phyloP scores from a whole-genome alignment of 2,329 filamentous ascomycete species.

The Colletotrichum brevisporum region DNA sequence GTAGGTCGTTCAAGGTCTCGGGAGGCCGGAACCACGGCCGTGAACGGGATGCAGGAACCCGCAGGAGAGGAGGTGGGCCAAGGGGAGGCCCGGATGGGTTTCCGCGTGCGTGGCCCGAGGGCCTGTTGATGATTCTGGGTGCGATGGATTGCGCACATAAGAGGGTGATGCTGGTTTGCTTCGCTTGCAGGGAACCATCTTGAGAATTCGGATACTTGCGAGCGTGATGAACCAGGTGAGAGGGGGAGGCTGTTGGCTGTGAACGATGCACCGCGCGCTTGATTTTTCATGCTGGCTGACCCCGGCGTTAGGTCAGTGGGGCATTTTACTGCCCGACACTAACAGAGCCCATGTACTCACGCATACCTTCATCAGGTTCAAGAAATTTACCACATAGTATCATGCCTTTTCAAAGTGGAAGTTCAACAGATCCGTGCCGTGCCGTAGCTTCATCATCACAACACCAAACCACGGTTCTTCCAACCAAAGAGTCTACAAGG shows the following conservation, averaged over 20 bases:
- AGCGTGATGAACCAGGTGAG: no score
- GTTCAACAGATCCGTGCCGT: no score
- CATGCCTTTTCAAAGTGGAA: no score
- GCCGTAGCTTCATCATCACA: no score
- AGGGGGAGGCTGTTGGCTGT: not conserved
- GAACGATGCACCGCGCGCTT: constrained; percentile 11
- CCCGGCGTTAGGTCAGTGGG: not conserved
- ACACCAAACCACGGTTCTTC: no score
- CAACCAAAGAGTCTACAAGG: no score
- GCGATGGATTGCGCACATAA: constrained; percentile 4
- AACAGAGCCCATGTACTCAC: no score
- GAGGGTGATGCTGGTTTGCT: not conserved
- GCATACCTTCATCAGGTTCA: no score
- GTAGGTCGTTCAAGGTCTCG: constrained; percentile 11
- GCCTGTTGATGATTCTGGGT: not conserved
- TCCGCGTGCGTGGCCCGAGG: not conserved
- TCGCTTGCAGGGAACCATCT: no score
- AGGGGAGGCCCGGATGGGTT: constrained; percentile 12
- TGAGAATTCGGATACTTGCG: no score
- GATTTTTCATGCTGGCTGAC: constrained; percentile 35
- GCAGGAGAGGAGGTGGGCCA: not conserved
- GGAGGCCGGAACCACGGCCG: constrained; percentile 17
- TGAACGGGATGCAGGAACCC: constrained; percentile 34
- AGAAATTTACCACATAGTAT: no score
- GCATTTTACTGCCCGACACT: constrained; percentile 4